Conservation (phyloP, 2,329 filamentous ascomycete genomes). For the Monosporascus cannonballus region DNA sequence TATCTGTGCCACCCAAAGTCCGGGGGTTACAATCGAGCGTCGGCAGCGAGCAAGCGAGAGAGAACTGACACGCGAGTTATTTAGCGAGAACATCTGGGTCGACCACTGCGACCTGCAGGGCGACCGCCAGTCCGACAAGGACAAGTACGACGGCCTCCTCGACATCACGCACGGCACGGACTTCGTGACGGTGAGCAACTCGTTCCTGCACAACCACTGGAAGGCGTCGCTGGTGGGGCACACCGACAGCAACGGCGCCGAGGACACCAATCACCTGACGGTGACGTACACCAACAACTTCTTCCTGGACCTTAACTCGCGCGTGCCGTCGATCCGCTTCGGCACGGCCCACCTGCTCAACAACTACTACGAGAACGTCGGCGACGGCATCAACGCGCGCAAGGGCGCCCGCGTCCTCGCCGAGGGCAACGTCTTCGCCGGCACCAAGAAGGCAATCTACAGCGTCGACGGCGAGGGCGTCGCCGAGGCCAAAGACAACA, state of each 20-base stretch:
- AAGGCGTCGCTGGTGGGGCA: slow-evolving; percentile 38
- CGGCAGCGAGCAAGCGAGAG: no score
- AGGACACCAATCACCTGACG: slow-evolving; percentile 59
- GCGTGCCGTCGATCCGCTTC: slow-evolving; percentile 49
- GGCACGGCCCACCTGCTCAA: slow-evolving; percentile 42
- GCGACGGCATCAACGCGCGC: slow-evolving; percentile 42
- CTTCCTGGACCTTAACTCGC: slow-evolving; percentile 53
- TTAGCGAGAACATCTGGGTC: slow-evolving; percentile 53
- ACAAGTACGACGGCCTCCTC: slow-evolving; percentile 63
- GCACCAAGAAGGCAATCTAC: slow-evolving; percentile 18
- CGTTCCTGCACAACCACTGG: slow-evolving; percentile 44
- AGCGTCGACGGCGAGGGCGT: neutral
- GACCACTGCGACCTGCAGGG: slow-evolving; percentile 62
- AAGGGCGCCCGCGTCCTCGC: slow-evolving; percentile 43
- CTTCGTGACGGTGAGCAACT: slow-evolving; percentile 47
- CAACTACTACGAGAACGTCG: slow-evolving; percentile 36
- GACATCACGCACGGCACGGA: slow-evolving; percentile 59
- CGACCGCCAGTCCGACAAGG: slow-evolving; percentile 54
- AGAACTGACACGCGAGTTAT: no score
- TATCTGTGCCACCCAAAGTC: no score
- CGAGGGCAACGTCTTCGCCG: slow-evolving; percentile 35
- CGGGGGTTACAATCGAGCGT: no score
- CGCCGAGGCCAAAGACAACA: no score
- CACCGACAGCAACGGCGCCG: slow-evolving; percentile 48
- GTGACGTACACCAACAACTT: slow-evolving; percentile 70